These are phyloP conservation scores for Coemansia sp. DNA, from an alignment of 192 early-diverging fungal genomes.

Conservation along the genomic window DNA sequence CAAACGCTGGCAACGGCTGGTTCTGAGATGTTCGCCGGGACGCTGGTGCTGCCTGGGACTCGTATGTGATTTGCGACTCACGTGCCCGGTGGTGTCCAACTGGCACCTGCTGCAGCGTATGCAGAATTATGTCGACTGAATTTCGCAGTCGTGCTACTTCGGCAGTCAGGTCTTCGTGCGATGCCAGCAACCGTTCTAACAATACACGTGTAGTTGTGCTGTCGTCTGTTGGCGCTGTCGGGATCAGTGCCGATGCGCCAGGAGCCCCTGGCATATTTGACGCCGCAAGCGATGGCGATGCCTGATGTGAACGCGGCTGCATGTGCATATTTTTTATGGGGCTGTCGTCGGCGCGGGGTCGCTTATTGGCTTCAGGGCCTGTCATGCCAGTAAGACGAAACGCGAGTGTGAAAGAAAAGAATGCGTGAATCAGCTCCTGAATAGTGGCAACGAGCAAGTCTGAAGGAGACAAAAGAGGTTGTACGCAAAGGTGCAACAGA, in stretches of 20 bases:
- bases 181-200: conserved; percentile 30
- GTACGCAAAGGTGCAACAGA: background rate
- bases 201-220: conserved; percentile 11
- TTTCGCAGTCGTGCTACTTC: conserved; percentile 42
- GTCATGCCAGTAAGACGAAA: conserved; percentile 22
- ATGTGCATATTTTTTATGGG: conserved; percentile 9
- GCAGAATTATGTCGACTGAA: conserved; percentile 28
- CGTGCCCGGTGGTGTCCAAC: background rate
- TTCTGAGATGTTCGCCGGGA: background rate
- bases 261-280: background rate
- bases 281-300: conserved; percentile 1
- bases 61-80: background rate
- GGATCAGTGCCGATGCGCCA: background rate
- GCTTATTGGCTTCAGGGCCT: conserved; percentile 41
- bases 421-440: background rate
- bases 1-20: background rate
- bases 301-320: background rate
- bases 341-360: conserved; percentile 43
- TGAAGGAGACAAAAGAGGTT: background rate
- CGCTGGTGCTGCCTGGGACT: background rate
- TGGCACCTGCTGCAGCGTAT: conserved; percentile 17
- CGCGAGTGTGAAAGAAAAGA: background rate
- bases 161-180: conserved; percentile 40
- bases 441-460: background rate
- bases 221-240: background rate